phyloP scores from a whole-genome alignment of 192 early-diverging fungal species.

The Coemansia sp. region DNA sequence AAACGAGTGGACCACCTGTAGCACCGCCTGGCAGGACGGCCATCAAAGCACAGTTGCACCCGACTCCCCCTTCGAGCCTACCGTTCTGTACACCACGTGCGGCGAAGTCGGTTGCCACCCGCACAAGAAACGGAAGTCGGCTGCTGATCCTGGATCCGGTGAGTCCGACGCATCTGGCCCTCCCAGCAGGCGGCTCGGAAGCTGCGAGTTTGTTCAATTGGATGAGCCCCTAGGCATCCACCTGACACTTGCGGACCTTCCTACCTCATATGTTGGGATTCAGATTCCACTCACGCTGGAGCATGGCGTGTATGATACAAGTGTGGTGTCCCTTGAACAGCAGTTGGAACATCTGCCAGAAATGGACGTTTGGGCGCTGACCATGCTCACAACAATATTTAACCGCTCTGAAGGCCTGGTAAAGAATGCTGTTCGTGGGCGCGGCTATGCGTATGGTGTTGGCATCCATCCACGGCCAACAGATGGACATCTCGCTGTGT shows the following conservation, averaged over 20 bases:
- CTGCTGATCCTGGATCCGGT: background rate
- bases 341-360: constrained; percentile 37
- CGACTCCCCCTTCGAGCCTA: constrained; percentile 25
- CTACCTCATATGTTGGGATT: constrained; percentile 46
- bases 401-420: constrained; percentile 78
- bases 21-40: constrained; percentile 29
- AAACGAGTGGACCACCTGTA: constrained; percentile 22
- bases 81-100: constrained; percentile 12
- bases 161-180: background rate
- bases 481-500: constrained; percentile 40
- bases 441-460: constrained; percentile 74
- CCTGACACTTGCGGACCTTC: constrained; percentile 25
- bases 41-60: constrained; percentile 19
- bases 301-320: background rate
- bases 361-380: constrained; percentile 32
- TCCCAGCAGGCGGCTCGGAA: constrained; percentile 14
- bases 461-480: constrained; percentile 30
- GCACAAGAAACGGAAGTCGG: constrained; percentile 30
- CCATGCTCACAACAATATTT: constrained; percentile 64
- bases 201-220: constrained; percentile 22
- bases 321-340: constrained; percentile 10
- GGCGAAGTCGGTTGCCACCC: constrained; percentile 12
- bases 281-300: constrained; percentile 31
- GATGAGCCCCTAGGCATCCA: constrained; percentile 35
- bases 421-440: constrained; percentile 77